Evolutionary conservation across 179 eudicot genomes (phyloP).

Genomic region (Gypsophila paniculata): DNA sequence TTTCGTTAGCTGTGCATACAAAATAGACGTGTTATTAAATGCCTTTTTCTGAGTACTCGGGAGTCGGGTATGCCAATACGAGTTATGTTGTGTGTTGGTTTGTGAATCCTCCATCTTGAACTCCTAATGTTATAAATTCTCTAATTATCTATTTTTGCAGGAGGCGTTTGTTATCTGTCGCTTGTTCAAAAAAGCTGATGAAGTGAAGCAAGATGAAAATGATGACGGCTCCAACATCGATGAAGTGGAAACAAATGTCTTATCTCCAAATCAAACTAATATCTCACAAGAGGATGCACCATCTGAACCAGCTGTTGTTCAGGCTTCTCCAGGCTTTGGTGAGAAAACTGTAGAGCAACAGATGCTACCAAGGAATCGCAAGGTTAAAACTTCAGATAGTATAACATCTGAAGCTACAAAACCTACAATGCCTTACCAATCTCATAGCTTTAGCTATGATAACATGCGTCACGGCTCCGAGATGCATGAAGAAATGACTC

Average conservation of each 20-base stretch:
- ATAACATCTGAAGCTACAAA: conserved; percentile 29
- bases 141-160: conserved; percentile 34
- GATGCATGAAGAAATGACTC: conserved; percentile 25
- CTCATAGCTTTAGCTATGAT: conserved; percentile 26
- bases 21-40: no score
- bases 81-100: not conserved
- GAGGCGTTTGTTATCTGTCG: conserved; percentile 76
- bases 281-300: conserved; percentile 41
- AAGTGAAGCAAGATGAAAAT: conserved; percentile 48
- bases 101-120: not conserved
- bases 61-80: not conserved
- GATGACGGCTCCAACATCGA: conserved; percentile 49
- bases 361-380: conserved; percentile 27
- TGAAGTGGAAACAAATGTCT: conserved; percentile 42
- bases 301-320: conserved; percentile 32
- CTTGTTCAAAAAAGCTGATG: conserved; percentile 68
- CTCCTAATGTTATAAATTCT: not conserved
- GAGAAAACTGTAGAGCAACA: conserved; percentile 35
- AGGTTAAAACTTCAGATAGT: conserved; percentile 31
- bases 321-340: conserved; percentile 37
- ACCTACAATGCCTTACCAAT: conserved; percentile 28
- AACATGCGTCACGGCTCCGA: conserved; percentile 28
- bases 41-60: no score
- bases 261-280: conserved; percentile 42
- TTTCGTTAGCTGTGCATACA: not conserved